phyloP scores from a whole-genome alignment of 2,329 filamentous ascomycete species.

The Fusarium acutatum region DNA sequence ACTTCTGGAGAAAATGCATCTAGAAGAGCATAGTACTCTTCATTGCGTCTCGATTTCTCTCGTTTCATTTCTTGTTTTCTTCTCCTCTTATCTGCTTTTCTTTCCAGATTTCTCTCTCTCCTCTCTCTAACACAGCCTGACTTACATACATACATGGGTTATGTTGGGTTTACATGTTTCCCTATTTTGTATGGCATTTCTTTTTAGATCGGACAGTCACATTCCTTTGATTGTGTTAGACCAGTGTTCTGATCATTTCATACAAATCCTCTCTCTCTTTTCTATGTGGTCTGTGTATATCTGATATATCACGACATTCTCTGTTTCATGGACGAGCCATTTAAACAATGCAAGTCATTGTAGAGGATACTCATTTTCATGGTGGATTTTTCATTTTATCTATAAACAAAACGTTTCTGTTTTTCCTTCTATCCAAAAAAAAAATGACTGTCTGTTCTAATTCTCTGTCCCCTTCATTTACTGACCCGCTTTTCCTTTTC shows the following conservation, averaged over 20 bases:
- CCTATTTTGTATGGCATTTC: neutral
- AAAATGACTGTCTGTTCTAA: neutral
- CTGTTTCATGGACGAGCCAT: neutral
- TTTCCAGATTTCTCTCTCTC: neutral
- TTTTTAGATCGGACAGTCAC: neutral
- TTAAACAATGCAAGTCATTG: slow-evolving; percentile 5
- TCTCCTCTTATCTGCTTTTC: neutral
- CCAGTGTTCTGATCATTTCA: slow-evolving; percentile 1
- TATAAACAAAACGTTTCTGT: neutral
- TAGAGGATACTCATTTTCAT: neutral
- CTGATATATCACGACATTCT: neutral
- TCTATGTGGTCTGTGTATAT: neutral
- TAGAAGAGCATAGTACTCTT: neutral
- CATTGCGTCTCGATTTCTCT: neutral
- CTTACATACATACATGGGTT: neutral
- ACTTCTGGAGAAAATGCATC: neutral
- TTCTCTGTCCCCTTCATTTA: neutral
- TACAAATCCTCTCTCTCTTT: neutral
- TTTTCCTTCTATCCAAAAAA: neutral
- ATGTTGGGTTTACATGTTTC: neutral
- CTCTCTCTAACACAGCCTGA: neutral
- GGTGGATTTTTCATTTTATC: slow-evolving; percentile 1
- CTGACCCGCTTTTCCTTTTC: neutral
- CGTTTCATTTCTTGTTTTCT: neutral
- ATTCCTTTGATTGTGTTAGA: slow-evolving; percentile 9